A percentile compares a stretch with the other conserved stretches of the same genome.
These are phyloP conservation scores for Rehmannia glutinosa DNA, from an alignment of 257 asterid species.

Conservation along the genomic window DNA sequence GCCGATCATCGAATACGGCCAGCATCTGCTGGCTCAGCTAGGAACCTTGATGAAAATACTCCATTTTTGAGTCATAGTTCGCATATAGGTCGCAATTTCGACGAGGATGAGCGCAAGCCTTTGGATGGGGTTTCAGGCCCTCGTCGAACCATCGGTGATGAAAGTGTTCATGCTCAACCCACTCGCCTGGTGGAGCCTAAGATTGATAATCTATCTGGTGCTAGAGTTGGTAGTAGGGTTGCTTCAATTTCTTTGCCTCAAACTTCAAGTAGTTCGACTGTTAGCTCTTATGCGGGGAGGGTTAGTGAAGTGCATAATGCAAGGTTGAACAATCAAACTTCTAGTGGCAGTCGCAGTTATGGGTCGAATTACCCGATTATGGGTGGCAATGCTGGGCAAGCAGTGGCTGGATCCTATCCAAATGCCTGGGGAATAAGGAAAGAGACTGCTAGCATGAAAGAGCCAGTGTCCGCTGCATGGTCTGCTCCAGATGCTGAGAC, in stretches of 20 bases:
- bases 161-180: slow-evolving; percentile 41
- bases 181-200: slow-evolving; percentile 41
- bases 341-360: slow-evolving; percentile 33
- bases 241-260: slow-evolving; percentile 47
- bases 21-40: slow-evolving; percentile 69
- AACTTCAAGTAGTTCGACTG: slow-evolving; percentile 33
- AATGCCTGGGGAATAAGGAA: slow-evolving; percentile 88
- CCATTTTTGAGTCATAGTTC: slow-evolving; percentile 52
- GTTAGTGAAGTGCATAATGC: slow-evolving; percentile 42
- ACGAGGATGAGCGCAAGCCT: slow-evolving; percentile 96
- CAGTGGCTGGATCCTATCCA: slow-evolving; percentile 48
- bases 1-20: slow-evolving; percentile 71
- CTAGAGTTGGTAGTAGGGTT: slow-evolving; percentile 38
- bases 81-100: slow-evolving; percentile 75
- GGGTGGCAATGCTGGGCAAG: slow-evolving; percentile 42
- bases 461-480: slow-evolving; percentile 53
- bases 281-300: slow-evolving; percentile 52
- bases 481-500: slow-evolving; percentile 73
- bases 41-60: slow-evolving; percentile 67
- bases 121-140: slow-evolving; percentile 79
- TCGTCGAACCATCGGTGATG: slow-evolving; percentile 72
- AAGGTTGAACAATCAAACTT: slow-evolving; percentile 36
- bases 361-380: slow-evolving; percentile 42
- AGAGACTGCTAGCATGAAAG: slow-evolving; percentile 51
- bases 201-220: slow-evolving; percentile 37